Evolutionary conservation across 2,329 filamentous ascomycete species (phyloP), one percentile per base, ranked within the genome.

Genomic region (Trichoderma polysporum): DNA sequence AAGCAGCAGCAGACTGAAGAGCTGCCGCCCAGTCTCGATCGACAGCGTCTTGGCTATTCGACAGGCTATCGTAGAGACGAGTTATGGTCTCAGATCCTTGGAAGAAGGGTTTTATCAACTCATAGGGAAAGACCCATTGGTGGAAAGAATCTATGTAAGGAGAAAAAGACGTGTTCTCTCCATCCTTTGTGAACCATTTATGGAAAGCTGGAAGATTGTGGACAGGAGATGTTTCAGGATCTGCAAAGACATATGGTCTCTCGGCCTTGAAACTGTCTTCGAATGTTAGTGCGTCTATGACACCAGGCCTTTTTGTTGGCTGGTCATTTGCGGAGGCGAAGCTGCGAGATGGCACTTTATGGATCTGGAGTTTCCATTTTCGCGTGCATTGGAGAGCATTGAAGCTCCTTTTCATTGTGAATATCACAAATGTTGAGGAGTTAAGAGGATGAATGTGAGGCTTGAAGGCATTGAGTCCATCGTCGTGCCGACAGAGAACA

Each of bases 111-210:
- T 69, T 72, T 71, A 80, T 76, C 52, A 78, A 72, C 70, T 79
- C 82, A 56, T 81, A 83, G 0, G 80, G 79, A 47, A 82, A 76
- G 0, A 70, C 70, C 59, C 71, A 72, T 61, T 76, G 68, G 22
- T 74, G 68, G 59, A 78, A 78, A 13, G 72, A 68, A 3, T 68
- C 67, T 37, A 82, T 72, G 61, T 79, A 71, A 1, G 70, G 19
- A 10, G 73, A 75, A 2, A 78, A 37, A 68, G 66, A 22, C 15
- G 50, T 29, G 12, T 56, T 35, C 7, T 47, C 5, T 2, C 13
- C 41, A 17, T 69, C 56, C 22, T 67, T 53, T 35, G 67, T 66
- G 71, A 92, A 91, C 90, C 90, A 91, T 69, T 84, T 86, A 4
- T 72, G 73, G 22, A 82, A 76, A 1, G 88, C 88, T 0, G 87